Conservation (phyloP, 768 basidiomycete species). For the Amylocystis lapponica region DNA sequence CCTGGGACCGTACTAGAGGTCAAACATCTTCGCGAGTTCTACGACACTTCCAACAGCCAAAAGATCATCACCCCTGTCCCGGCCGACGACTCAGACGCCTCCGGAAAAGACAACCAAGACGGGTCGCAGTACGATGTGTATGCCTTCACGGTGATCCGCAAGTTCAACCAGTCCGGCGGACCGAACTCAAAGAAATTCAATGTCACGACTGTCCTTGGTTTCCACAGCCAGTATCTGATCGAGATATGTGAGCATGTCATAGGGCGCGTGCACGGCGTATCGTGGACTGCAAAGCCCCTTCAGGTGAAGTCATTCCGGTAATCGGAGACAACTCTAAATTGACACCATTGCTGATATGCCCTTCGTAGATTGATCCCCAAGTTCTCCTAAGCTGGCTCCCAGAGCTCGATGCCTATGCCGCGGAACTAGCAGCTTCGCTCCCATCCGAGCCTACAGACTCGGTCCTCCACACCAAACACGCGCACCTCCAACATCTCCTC, state of each 20-base stretch:
- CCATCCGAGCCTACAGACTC: conserved; percentile 33
- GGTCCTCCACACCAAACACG: conserved; percentile 27
- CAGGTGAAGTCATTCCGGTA: too few relatives aligned
- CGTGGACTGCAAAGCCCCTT: conserved; percentile 55
- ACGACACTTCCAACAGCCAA: conserved; percentile 15
- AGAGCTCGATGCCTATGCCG: conserved; percentile 39
- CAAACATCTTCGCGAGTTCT: conserved; percentile 19
- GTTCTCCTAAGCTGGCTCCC: conserved; percentile 49
- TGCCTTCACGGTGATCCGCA: conserved; percentile 22
- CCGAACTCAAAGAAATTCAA: conserved; percentile 11
- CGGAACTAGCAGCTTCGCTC: conserved; percentile 29
- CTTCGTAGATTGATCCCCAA: conserved; percentile 46
- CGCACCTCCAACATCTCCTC: conserved; percentile 46
- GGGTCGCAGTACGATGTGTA: conserved; percentile 19
- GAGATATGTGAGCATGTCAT: conserved; percentile 56
- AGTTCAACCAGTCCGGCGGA: conserved; percentile 17
- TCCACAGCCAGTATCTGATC: conserved; percentile 54
- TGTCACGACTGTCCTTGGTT: conserved; percentile 31
- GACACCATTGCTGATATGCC: too few relatives aligned
- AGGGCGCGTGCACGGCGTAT: conserved; percentile 50
- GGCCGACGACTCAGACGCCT: neutral
- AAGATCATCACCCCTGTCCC: conserved; percentile 21
- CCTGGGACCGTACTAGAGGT: conserved; percentile 20
- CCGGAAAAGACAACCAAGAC: conserved; percentile 11
- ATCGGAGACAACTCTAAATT: too few relatives aligned